These are phyloP conservation scores for Dictyostelium brefeldianum DNA, from an alignment of 78 protist genomes.

Conservation along the genomic window DNA sequence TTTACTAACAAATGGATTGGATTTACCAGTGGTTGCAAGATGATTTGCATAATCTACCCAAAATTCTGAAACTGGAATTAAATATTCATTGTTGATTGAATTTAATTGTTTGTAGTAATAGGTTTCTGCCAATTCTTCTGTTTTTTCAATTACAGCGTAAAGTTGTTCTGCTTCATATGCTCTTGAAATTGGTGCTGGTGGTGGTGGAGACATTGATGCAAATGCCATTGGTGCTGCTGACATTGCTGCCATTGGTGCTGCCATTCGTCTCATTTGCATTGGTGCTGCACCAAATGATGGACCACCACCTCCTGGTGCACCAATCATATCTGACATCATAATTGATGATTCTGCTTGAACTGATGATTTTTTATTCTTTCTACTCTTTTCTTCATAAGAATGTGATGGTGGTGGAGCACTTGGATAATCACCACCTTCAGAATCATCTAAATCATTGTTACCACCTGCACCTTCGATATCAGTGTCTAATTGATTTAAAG, in stretches of 20 bases:
- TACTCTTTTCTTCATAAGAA: too few relatives aligned
- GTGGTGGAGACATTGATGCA: not conserved
- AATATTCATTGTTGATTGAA: not conserved
- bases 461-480: constrained; percentile 5
- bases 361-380: too few relatives aligned
- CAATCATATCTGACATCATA: not conserved
- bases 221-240: not conserved
- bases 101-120: constrained; percentile 57
- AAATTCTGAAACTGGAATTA: constrained; percentile 31
- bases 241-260: not conserved
- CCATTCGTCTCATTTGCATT: not conserved
- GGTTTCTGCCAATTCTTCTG: constrained; percentile 76
- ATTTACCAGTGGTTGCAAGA: not conserved
- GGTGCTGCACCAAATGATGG: constrained; percentile 12
- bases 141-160: constrained; percentile 54
- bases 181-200: not conserved
- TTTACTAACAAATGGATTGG: constrained; percentile 27
- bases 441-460: too few relatives aligned
- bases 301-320: not conserved
- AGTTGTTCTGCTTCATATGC: constrained; percentile 5
- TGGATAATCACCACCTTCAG: constrained; percentile 4
- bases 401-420: too few relatives aligned
- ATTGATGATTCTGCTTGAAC: not conserved
- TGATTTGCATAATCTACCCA: constrained; percentile 55
- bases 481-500: constrained; percentile 38